Conservation (phyloP, 306 rosid genomes). For the Heteromeles arbutifolia region DNA sequence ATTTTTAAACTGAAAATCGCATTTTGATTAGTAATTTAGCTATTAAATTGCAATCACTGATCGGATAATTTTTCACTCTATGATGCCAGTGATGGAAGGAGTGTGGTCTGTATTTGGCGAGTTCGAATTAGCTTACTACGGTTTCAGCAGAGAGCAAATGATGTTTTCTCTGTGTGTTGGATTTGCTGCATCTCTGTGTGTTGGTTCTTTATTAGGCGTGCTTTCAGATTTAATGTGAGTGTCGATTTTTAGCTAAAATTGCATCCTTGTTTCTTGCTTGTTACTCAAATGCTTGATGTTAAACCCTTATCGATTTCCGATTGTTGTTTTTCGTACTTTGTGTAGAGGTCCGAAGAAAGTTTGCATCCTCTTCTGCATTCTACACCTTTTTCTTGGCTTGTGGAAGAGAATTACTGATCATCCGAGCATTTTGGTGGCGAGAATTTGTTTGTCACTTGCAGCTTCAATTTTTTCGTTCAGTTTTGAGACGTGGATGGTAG, state of each 20-base stretch:
- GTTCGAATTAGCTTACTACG: conserved; percentile 57
- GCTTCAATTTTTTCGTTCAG: conserved; percentile 65
- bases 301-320: not conserved
- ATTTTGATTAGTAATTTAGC: not conserved
- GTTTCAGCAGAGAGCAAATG: conserved; percentile 56
- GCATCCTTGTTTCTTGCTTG: conserved; percentile 1
- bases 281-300: not conserved
- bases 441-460: conserved; percentile 60
- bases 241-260: not conserved
- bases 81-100: conserved; percentile 66
- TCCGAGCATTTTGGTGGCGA: conserved; percentile 54
- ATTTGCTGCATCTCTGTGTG: conserved; percentile 55
- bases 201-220: conserved; percentile 63
- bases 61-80: conserved; percentile 15
- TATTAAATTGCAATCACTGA: conserved; percentile 11
- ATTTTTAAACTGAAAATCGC: not conserved
- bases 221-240: conserved; percentile 81
- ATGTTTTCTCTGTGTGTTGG: conserved; percentile 54
- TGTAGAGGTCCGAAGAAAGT: conserved; percentile 80
- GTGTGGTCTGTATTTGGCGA: conserved; percentile 74
- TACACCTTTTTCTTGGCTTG: conserved; percentile 59
- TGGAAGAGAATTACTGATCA: conserved; percentile 63
- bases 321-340: not conserved
- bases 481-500: conserved; percentile 85
- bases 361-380: conserved; percentile 58